Base-by-base conservation (phyloP, 164 flowering plant genomes). In the Amborella trichopoda region DNA sequence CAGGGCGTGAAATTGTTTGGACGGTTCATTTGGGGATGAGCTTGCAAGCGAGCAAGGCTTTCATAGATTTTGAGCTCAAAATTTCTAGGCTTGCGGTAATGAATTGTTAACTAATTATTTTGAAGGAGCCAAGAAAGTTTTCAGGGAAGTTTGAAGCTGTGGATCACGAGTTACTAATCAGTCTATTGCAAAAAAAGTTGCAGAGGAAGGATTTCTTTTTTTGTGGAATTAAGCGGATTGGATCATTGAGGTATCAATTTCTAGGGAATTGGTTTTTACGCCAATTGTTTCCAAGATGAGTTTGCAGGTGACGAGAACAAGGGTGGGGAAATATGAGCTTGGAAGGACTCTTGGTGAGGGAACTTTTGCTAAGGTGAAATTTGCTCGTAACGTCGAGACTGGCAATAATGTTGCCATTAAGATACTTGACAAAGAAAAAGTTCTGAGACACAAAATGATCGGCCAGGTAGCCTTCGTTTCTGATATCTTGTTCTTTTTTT, bases 311-410 rank as follows among this genome's bases (percentile, higher is more conserved):
- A n/a, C n/a, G 20, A 56, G 67, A 60, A 74, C 80, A 17, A 66
- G 81, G 16, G 86, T 83, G 19, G 94, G 94, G 40, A 83, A 53
- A 61, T 83, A 80, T 55, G 89, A 80, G 61, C 59, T 83, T 0
- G 94, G 94, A 12, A 52, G 81, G 72, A 83, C 94, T 5, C 57
- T 83, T 5, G 94, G 94, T 3, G 89, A 80, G 52, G 94, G 94
- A 0, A 72, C 80, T 0, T 80, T 83, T 52, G 94, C 89, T 3
- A 83, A 80, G 74, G 94, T 83, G 49, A 83, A 83, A 63, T 83
- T 80, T 21, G 94, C 94, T 6, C 57, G 74, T 51, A 72, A 83
- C 44, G 22, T 59, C 0, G 78, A 69, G 52, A 80, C 80, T 0
- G 72, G 71, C 1, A 83, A 83, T 36, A 69, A 68, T 38, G 83